Conservation (phyloP, 2,329 filamentous ascomycete species). For the Ophiostoma triangulosporum region DNA sequence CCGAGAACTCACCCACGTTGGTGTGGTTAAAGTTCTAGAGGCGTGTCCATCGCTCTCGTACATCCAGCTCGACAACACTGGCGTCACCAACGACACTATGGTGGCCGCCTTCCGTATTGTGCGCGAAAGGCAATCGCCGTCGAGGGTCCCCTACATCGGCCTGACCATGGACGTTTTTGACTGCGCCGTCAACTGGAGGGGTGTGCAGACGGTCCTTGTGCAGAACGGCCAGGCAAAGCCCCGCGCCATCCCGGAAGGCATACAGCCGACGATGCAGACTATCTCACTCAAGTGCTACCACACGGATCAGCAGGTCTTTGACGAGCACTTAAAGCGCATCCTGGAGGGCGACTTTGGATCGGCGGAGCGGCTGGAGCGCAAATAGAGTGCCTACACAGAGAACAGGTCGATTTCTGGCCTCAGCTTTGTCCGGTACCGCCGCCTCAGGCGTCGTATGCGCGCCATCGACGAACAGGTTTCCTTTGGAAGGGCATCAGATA, state of each 20-base stretch:
- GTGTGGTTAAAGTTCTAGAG: conserved; percentile 74
- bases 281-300: conserved; percentile 89
- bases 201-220: conserved; percentile 72
- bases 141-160: conserved; percentile 38
- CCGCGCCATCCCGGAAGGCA: conserved; percentile 28
- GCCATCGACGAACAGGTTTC: conserved; percentile 57
- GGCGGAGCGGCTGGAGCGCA: conserved; percentile 68
- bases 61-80: conserved; percentile 86
- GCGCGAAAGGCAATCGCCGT: neutral
- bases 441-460: conserved; percentile 62
- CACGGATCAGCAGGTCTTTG: conserved; percentile 86
- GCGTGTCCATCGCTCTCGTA: conserved; percentile 54
- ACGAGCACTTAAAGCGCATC: conserved; percentile 83
- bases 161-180: conserved; percentile 77
- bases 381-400: conserved; percentile 93
- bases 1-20: conserved; percentile 67
- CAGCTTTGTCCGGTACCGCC: conserved; percentile 49
- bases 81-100: conserved; percentile 64
- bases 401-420: conserved; percentile 71
- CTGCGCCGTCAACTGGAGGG: conserved; percentile 85
- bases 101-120: neutral
- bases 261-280: conserved; percentile 60
- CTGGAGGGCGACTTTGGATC: conserved; percentile 60
- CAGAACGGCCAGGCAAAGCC: conserved; percentile 71
- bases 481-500: conserved; percentile 66